A percentile compares a stretch with the other conserved stretches of the same genome.
Conservation (phyloP, 2,329 filamentous ascomycete genomes). For the Penicillium paneum region DNA sequence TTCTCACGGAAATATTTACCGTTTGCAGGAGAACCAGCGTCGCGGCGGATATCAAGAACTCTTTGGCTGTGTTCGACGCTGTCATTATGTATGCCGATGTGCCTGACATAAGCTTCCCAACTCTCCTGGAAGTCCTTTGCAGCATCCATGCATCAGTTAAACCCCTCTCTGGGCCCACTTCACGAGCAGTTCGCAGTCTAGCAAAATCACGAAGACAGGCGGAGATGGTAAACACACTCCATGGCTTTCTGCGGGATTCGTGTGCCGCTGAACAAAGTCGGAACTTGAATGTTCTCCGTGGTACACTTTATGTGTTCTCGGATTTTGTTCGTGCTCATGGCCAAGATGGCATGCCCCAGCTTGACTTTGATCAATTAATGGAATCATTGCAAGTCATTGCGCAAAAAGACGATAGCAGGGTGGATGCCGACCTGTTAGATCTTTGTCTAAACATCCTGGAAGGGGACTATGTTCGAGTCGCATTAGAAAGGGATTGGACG, state of each 20-base stretch:
- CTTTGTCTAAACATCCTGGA: constrained; percentile 41
- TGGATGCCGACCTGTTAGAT: constrained; percentile 42
- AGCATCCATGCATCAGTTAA: constrained; percentile 46
- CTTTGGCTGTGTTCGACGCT: constrained; percentile 42
- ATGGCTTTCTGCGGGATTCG: constrained; percentile 36
- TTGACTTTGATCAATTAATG: constrained; percentile 38
- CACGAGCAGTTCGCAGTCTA: constrained; percentile 42
- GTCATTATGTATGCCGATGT: constrained; percentile 42
- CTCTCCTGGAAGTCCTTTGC: constrained; percentile 43
- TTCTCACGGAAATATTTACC: constrained; percentile 39
- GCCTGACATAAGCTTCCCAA: constrained; percentile 37
- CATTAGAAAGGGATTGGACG: constrained; percentile 34
- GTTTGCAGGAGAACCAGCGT: constrained; percentile 43
- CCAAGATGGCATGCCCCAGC: constrained; percentile 37
- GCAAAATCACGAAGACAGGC: constrained; percentile 39
- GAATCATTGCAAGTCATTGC: constrained; percentile 35
- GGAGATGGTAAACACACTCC: constrained; percentile 40
- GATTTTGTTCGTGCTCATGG: constrained; percentile 42
- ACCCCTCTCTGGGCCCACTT: constrained; percentile 42
- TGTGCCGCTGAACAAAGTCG: constrained; percentile 31
- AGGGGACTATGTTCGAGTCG: constrained; percentile 34
- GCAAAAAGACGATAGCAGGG: constrained; percentile 37
- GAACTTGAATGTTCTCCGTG: constrained; percentile 42
- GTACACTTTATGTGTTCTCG: constrained; percentile 41
- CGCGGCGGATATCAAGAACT: constrained; percentile 43